Percentiles rank a stretch among this genome's conserved stretches.
Evolutionary conservation across 225 moss, liverwort and hornwort species (phyloP).

Genomic region (Takakia lepidozioides): DNA sequence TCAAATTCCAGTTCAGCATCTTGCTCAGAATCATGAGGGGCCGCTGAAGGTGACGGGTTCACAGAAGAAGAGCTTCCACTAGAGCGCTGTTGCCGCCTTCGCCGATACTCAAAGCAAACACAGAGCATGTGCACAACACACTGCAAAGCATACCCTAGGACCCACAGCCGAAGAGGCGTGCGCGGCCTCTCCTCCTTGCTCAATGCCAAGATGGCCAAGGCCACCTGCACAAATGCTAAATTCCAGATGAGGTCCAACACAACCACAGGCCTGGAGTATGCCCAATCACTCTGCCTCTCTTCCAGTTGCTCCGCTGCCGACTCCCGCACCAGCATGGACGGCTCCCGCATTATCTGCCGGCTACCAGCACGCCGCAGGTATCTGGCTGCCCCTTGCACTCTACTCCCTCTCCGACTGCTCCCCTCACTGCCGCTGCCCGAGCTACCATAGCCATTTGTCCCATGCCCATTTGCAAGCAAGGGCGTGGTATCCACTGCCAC

Average conservation of each 20-base stretch:
- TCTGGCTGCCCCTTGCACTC: constrained; percentile 88
- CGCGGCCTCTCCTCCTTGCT: constrained; percentile 70
- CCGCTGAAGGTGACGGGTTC: constrained; percentile 16
- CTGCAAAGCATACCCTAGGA: constrained; percentile 86
- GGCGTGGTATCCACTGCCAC: constrained; percentile 56
- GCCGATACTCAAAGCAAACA: constrained; percentile 86
- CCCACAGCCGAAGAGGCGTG: constrained; percentile 61
- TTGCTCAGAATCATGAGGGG: constrained; percentile 35
- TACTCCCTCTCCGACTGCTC: constrained; percentile 47
- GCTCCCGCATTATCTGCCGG: constrained; percentile 94
- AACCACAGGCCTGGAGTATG: constrained; percentile 92
- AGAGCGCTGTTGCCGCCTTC: constrained; percentile 48
- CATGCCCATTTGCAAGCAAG: constrained; percentile 55
- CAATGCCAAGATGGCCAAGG: constrained; percentile 54
- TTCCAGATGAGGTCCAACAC: constrained; percentile 99
- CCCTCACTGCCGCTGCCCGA: constrained; percentile 64
- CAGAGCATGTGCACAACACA: constrained; percentile 97
- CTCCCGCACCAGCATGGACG: constrained; percentile 99
- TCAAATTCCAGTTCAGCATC: constrained; percentile 71
- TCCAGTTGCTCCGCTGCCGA: constrained; percentile 98
- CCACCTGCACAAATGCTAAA: constrained; percentile 82
- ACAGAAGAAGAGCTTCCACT: constrained; percentile 14
- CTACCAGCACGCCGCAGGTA: constrained; percentile 92
- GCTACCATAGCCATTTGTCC: no score
- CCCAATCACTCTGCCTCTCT: constrained; percentile 98